phyloP scores from a whole-genome alignment of 345 rosid species.

The Psidium friedrichsthalianum region DNA sequence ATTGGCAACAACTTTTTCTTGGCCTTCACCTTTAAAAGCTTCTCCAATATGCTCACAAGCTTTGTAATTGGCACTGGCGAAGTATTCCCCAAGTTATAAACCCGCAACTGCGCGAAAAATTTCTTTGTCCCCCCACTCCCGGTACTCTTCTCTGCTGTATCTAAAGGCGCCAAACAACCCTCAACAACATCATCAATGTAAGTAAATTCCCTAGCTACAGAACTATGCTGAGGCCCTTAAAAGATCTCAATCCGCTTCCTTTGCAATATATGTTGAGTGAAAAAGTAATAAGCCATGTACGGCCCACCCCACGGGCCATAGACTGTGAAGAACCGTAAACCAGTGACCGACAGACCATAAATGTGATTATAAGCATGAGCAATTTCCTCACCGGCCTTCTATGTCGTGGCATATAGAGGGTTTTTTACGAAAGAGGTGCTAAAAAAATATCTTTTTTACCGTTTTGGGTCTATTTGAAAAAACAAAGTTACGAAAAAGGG shows the following conservation, averaged over 20 bases:
- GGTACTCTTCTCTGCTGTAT: slow-evolving; percentile 59
- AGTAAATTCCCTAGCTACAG: slow-evolving; percentile 62
- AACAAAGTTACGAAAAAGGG: too few relatives aligned
- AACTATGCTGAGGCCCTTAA: slow-evolving; percentile 38
- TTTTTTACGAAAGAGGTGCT: too few relatives aligned
- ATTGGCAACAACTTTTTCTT: slow-evolving; percentile 44
- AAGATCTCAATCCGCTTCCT: slow-evolving; percentile 38
- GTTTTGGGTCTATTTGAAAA: too few relatives aligned
- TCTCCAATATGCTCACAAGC: slow-evolving; percentile 51
- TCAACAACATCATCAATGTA: slow-evolving; percentile 62
- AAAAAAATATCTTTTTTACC: too few relatives aligned
- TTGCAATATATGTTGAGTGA: slow-evolving; percentile 44
- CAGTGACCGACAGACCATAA: slow-evolving; percentile 57
- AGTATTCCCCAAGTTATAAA: slow-evolving; percentile 54
- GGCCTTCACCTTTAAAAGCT: slow-evolving; percentile 50
- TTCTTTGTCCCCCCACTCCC: slow-evolving; percentile 66
- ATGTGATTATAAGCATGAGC: slow-evolving; percentile 61
- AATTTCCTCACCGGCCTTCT: slow-evolving; percentile 30
- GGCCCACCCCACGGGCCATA: slow-evolving; percentile 76
- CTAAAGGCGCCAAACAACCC: slow-evolving; percentile 53
- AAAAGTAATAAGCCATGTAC: slow-evolving; percentile 68
- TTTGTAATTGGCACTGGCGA: slow-evolving; percentile 44
- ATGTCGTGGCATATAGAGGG: too few relatives aligned
- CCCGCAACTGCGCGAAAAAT: slow-evolving; percentile 44
- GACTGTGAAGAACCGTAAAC: slow-evolving; percentile 55